Evolutionary conservation across 768 basidiomycete species (phyloP).

Genomic region (Lyophyllum shimeji): DNA sequence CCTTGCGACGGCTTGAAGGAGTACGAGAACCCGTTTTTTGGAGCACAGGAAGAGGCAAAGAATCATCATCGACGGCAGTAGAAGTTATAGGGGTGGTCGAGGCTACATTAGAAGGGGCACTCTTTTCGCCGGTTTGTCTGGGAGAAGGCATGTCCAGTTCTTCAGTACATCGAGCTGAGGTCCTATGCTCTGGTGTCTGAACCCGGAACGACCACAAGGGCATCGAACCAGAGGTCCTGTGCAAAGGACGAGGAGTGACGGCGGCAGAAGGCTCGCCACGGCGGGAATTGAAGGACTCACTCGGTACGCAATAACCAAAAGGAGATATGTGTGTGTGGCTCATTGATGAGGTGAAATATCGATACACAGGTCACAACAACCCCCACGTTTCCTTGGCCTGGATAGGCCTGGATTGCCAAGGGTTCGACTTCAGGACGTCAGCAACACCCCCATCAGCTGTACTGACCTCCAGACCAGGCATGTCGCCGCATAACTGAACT

Average conservation of each 20-base stretch:
- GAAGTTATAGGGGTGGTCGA: slow-evolving; percentile 26
- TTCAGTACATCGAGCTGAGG: slow-evolving; percentile 18
- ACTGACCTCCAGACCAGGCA: neutral
- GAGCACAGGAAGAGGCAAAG: slow-evolving; percentile 43
- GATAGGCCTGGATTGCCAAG: too few relatives aligned
- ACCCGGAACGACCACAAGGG: slow-evolving; percentile 16
- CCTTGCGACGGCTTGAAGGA: slow-evolving; percentile 23
- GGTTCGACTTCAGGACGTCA: neutral
- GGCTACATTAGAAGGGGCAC: slow-evolving; percentile 10
- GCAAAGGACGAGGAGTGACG: neutral
- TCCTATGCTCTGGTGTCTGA: slow-evolving; percentile 8
- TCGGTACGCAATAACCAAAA: slow-evolving; percentile 4
- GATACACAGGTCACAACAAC: neutral
- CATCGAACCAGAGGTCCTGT: slow-evolving; percentile 9
- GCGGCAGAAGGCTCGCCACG: neutral
- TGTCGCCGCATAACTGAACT: neutral
- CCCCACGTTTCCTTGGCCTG: neutral
- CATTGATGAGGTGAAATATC: neutral
- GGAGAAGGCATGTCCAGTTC: slow-evolving; percentile 14
- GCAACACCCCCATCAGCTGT: neutral
- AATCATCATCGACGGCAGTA: slow-evolving; percentile 24
- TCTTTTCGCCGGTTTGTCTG: slow-evolving; percentile 11
- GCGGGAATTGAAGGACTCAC: neutral
- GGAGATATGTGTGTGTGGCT: slow-evolving; percentile 9
- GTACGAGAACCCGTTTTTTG: slow-evolving; percentile 25